Conservation (phyloP, 768 basidiomycete species). For the Russula compacta region DNA sequence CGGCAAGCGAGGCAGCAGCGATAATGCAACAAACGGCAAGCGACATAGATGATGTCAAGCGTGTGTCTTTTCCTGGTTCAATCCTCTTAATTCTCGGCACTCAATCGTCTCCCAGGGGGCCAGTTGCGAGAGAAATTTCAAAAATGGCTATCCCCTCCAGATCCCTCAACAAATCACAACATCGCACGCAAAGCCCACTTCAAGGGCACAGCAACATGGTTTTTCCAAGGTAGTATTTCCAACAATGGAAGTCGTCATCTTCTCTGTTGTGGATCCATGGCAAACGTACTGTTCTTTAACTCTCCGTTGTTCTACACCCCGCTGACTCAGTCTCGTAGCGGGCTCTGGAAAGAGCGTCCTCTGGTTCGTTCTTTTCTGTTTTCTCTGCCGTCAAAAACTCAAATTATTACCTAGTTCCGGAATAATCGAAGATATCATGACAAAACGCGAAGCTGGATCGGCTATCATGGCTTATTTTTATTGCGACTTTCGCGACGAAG, state of each 20-base stretch:
- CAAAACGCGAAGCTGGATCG: background rate
- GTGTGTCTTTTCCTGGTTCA: background rate
- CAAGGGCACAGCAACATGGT: background rate
- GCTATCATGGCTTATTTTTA: background rate
- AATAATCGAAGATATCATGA: background rate
- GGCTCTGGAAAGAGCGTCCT: background rate
- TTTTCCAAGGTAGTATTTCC: background rate
- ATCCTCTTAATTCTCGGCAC: too few relatives aligned
- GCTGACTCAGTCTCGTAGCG: background rate
- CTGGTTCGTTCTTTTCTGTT: background rate
- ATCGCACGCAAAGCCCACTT: background rate
- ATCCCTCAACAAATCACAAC: background rate
- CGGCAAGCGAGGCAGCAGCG: background rate
- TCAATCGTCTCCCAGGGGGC: background rate
- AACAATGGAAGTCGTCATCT: background rate
- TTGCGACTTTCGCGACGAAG: background rate
- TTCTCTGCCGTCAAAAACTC: background rate
- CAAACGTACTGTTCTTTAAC: background rate
- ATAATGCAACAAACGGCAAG: background rate
- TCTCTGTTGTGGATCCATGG: background rate
- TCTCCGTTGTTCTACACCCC: background rate
- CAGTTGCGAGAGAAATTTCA: background rate
- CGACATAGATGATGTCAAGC: background rate
- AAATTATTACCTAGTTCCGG: background rate
- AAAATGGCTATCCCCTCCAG: background rate